Conservation (phyloP, 768 basidiomycete genomes). For the Boletellus ananas region DNA sequence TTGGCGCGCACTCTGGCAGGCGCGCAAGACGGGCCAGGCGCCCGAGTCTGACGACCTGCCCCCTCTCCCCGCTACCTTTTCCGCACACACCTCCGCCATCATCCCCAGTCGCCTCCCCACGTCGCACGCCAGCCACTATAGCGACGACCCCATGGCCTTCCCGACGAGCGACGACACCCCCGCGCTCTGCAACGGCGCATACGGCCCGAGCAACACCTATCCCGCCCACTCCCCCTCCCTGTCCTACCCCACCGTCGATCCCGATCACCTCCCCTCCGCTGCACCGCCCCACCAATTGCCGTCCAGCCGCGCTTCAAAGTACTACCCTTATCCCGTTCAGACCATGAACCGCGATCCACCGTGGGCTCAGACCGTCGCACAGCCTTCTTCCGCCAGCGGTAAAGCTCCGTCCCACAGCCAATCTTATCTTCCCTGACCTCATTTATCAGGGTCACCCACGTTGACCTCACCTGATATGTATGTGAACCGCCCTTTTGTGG, state of each 20-base stretch:
- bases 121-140: conserved; percentile 34
- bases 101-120: conserved; percentile 38
- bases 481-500: conserved; percentile 42
- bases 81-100: conserved; percentile 29
- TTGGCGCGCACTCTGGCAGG: conserved; percentile 66
- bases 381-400: conserved; percentile 32
- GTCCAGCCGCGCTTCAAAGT: conserved; percentile 48
- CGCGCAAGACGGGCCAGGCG: conserved; percentile 53
- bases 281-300: conserved; percentile 30
- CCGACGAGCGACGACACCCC: conserved; percentile 46
- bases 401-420: conserved; percentile 24
- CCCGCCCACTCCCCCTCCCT: conserved; percentile 47
- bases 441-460: conserved; percentile 57
- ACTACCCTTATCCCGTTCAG: conserved; percentile 44
- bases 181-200: conserved; percentile 42
- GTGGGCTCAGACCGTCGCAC: conserved; percentile 28
- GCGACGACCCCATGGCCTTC: conserved; percentile 46
- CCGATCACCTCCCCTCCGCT: conserved; percentile 27
- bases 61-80: conserved; percentile 44
- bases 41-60: conserved; percentile 52
- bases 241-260: conserved; percentile 33
- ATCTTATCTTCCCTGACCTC: conserved; percentile 31
- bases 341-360: conserved; percentile 29
- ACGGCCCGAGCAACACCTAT: conserved; percentile 40
- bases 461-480: conserved; percentile 46